Evolutionary conservation across 2,329 filamentous ascomycete species (phyloP).

Genomic region (Fusarium xylarioides): DNA sequence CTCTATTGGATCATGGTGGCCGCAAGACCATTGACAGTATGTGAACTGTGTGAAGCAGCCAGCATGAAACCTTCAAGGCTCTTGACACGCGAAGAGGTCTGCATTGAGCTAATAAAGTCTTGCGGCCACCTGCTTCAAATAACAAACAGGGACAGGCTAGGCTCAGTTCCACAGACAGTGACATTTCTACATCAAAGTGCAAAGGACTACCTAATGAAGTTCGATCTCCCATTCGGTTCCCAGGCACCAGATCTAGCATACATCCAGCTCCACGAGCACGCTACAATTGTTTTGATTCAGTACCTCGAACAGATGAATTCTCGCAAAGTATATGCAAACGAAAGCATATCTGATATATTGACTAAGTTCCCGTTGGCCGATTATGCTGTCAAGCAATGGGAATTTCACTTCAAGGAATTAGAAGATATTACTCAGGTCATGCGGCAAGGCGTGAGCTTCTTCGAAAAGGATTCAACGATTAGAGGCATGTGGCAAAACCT

Average conservation of each 20-base stretch:
- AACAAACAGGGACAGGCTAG: no score
- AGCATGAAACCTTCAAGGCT: neutral
- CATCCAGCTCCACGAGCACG: neutral
- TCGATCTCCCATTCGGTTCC: rapidly evolving
- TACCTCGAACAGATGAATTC: neutral
- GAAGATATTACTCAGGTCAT: neutral
- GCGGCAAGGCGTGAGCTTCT: neutral
- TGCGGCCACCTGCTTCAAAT: slow-evolving; percentile 18
- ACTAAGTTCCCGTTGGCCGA: neutral
- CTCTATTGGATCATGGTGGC: slow-evolving; percentile 11
- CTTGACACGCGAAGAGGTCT: neutral
- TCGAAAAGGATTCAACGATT: neutral
- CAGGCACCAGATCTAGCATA: rapidly evolving
- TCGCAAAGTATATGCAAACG: no score
- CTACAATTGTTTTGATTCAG: neutral
- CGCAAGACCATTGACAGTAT: neutral
- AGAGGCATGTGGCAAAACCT: neutral
- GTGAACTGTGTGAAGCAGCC: slow-evolving; percentile 11
- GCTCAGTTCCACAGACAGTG: no score
- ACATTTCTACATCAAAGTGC: slow-evolving; percentile 12
- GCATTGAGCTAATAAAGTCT: neutral
- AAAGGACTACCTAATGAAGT: neutral
- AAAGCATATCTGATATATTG: no score
- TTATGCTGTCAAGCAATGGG: neutral
- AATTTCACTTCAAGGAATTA: rapidly evolving